A percentile compares a stretch with the other conserved stretches of the same genome.
phyloP scores from a whole-genome alignment of 2,329 filamentous ascomycete genomes.

The Fusarium sp. region DNA sequence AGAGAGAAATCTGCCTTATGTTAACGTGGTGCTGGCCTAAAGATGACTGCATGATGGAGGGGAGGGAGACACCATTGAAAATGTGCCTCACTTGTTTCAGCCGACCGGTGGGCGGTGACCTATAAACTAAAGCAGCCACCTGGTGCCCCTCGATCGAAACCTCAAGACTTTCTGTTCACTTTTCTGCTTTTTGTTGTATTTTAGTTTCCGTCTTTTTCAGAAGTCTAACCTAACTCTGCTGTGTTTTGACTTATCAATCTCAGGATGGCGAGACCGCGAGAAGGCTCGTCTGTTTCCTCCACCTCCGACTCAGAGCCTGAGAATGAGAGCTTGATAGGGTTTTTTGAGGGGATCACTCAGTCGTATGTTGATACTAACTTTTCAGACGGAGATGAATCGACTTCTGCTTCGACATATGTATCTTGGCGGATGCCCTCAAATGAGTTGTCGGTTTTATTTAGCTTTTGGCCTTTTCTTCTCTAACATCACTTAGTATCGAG shows the following conservation, averaged over 20 bases:
- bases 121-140: background rate
- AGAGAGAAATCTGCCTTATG: background rate
- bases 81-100: background rate
- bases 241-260: accelerated
- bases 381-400: background rate
- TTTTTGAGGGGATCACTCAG: accelerated
- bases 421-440: background rate
- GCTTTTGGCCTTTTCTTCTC: accelerated
- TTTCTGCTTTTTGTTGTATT: background rate
- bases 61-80: background rate
- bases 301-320: background rate
- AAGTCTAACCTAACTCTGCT: accelerated
- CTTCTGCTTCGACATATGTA: accelerated
- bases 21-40: background rate
- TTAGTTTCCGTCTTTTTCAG: accelerated
- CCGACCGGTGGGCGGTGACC: background rate
- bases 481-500: background rate
- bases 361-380: background rate
- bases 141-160: background rate
- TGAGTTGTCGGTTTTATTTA: background rate
- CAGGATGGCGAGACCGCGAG: background rate
- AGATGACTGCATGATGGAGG: background rate
- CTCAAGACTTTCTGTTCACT: background rate
- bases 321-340: background rate
- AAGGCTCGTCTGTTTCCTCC: background rate